Conservation (phyloP, 805 yeast genomes). For the Wickerhamiella alocasiicola region DNA sequence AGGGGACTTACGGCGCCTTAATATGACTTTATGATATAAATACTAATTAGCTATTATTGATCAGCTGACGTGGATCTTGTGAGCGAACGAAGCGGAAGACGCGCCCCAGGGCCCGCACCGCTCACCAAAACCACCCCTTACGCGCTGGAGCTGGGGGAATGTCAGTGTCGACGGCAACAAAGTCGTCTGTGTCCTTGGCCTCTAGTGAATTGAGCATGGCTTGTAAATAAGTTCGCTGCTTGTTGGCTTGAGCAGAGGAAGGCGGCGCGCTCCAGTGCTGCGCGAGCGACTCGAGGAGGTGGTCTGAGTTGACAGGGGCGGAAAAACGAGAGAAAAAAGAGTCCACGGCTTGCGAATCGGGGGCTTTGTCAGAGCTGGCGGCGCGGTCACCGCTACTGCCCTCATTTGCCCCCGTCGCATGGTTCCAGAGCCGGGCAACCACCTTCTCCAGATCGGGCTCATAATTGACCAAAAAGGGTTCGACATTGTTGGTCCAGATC, state of each 20-base stretch:
- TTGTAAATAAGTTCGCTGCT: conserved; percentile 15
- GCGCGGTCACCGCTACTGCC: conserved; percentile 8
- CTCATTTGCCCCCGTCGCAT: conserved; percentile 2
- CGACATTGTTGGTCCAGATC: conserved; percentile 30
- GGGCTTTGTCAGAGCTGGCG: conserved; percentile 8
- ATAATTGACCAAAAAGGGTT: conserved; percentile 31
- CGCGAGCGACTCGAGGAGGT: conserved; percentile 17
- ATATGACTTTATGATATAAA: too few relatives aligned
- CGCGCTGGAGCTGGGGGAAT: neutral
- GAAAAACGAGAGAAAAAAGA: conserved; percentile 22
- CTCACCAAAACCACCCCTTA: conserved; percentile 7
- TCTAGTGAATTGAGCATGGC: conserved; percentile 15
- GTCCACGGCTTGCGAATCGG: neutral
- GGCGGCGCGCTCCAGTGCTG: conserved; percentile 10
- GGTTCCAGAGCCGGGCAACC: neutral
- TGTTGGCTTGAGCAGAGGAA: conserved; percentile 3
- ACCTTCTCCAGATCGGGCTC: conserved; percentile 28
- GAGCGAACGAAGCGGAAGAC: too few relatives aligned
- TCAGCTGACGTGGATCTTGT: too few relatives aligned
- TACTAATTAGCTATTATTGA: too few relatives aligned
- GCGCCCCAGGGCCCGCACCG: too few relatives aligned
- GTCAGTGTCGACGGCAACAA: neutral
- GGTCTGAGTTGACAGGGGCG: conserved; percentile 18
- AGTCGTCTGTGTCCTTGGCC: conserved; percentile 3
- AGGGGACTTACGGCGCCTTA: neutral